These are phyloP conservation scores for Coniella vitis DNA, from an alignment of 2,329 filamentous ascomycete species.

Conservation along the genomic window DNA sequence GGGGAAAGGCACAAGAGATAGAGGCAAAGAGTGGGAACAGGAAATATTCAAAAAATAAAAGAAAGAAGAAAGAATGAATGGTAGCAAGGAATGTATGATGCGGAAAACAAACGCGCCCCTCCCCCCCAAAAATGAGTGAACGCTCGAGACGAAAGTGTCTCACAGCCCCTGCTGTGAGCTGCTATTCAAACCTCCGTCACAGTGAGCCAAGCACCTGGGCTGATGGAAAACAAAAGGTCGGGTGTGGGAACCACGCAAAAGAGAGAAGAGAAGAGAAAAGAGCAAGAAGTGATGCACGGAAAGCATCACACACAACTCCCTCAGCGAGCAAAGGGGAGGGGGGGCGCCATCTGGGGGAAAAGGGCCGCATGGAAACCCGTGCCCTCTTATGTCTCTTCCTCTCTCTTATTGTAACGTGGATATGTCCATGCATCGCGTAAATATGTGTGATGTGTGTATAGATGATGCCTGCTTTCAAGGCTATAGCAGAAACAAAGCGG, in stretches of 20 bases:
- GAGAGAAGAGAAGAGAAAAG: background rate
- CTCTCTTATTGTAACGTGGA: background rate
- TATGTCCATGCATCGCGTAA: background rate
- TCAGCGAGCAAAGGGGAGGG: no score
- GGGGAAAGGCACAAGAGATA: background rate
- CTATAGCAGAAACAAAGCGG: constrained; percentile 3
- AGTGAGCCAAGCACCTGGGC: no score
- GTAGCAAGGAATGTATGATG: background rate
- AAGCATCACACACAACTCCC: no score
- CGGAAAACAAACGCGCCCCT: no score
- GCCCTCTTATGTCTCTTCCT: no score
- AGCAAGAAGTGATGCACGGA: no score
- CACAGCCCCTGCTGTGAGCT: constrained; percentile 1
- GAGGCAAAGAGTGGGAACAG: background rate
- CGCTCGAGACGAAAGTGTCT: background rate
- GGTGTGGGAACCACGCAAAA: background rate
- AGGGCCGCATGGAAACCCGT: no score
- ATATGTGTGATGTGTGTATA: background rate
- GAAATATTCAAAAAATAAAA: background rate
- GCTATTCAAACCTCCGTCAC: background rate
- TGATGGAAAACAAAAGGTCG: no score
- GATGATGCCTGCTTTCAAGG: background rate
- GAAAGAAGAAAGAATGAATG: background rate
- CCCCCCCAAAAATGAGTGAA: constrained; percentile 4
- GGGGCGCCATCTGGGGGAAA: no score